These are phyloP conservation scores for Lachnellula hyalina DNA, from an alignment of 2,329 filamentous ascomycete genomes.

Conservation along the genomic window DNA sequence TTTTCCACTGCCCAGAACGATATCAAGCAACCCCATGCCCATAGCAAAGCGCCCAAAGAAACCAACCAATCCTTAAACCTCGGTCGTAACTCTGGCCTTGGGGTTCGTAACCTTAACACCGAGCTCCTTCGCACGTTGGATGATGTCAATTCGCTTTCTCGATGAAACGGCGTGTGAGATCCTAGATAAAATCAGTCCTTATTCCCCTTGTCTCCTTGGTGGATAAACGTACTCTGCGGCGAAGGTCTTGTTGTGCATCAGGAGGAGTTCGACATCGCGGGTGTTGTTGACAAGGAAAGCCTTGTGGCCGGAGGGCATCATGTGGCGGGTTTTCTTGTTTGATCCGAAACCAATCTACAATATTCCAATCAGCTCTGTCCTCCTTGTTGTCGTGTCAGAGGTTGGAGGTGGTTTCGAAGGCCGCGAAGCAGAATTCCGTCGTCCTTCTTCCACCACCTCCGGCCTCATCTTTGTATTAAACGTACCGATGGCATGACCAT, in stretches of 20 bases:
- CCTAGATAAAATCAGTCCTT: slow-evolving; percentile 49
- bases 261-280: slow-evolving; percentile 90
- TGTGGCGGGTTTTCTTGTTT: slow-evolving; percentile 99
- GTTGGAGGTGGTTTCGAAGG: not conserved
- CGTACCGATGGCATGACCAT: slow-evolving; percentile 97
- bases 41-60: slow-evolving; percentile 31
- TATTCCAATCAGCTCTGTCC: slow-evolving; percentile 21
- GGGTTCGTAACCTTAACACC: slow-evolving; percentile 99
- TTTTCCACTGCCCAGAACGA: slow-evolving; percentile 28
- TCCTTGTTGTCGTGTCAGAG: slow-evolving; percentile 4
- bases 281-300: slow-evolving; percentile 98
- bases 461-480: slow-evolving; percentile 27
- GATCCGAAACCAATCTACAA: slow-evolving; percentile 92
- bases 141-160: slow-evolving; percentile 97
- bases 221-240: slow-evolving; percentile 81
- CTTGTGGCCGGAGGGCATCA: slow-evolving; percentile 99
- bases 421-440: not conserved
- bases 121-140: slow-evolving; percentile 94
- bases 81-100: slow-evolving; percentile 98
- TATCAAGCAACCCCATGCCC: slow-evolving; percentile 29
- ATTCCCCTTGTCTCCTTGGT: not conserved
- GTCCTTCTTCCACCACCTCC: slow-evolving; percentile 1
- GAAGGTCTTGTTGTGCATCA: slow-evolving; percentile 99
- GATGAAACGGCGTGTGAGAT: slow-evolving; percentile 98
- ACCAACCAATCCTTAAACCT: slow-evolving; percentile 54